These are phyloP conservation scores for Byssoonygena ceratinophila DNA, from an alignment of 2,329 filamentous ascomycete genomes.

Conservation along the genomic window DNA sequence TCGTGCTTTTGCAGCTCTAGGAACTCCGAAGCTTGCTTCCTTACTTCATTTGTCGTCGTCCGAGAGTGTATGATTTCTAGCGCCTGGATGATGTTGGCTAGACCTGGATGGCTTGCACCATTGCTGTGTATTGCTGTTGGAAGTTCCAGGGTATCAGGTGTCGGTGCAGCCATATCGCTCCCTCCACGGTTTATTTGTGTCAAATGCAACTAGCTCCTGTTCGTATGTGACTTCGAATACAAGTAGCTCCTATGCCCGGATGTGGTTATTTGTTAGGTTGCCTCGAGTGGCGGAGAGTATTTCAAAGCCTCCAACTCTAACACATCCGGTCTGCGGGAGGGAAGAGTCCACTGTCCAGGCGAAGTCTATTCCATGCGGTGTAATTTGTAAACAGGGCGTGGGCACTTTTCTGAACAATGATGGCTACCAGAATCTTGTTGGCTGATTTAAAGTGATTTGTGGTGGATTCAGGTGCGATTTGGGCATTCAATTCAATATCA, in stretches of 20 bases:
- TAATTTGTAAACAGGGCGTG: neutral
- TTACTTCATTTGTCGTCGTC: constrained; percentile 66
- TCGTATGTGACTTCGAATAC: neutral
- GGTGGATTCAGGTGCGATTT: neutral
- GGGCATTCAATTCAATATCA: constrained; percentile 1
- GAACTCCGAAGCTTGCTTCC: constrained; percentile 71
- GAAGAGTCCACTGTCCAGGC: constrained; percentile 1
- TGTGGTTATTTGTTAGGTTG: neutral
- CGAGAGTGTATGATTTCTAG: constrained; percentile 80
- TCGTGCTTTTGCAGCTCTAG: constrained; percentile 77
- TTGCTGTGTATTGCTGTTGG: constrained; percentile 4
- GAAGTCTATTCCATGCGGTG: neutral
- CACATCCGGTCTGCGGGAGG: neutral
- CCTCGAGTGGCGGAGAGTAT: neutral
- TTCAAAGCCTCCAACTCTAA: neutral
- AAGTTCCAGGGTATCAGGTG: constrained; percentile 6
- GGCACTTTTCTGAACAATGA: neutral
- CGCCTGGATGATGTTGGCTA: constrained; percentile 59
- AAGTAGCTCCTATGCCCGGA: neutral
- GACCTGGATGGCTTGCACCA: constrained; percentile 4
- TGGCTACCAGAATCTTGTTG: neutral
- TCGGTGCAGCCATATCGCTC: constrained; percentile 11
- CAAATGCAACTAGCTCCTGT: neutral
- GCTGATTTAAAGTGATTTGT: neutral
- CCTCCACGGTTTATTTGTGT: neutral